phyloP scores from a whole-genome alignment of 257 asterid species.

The Petunia secreta region DNA sequence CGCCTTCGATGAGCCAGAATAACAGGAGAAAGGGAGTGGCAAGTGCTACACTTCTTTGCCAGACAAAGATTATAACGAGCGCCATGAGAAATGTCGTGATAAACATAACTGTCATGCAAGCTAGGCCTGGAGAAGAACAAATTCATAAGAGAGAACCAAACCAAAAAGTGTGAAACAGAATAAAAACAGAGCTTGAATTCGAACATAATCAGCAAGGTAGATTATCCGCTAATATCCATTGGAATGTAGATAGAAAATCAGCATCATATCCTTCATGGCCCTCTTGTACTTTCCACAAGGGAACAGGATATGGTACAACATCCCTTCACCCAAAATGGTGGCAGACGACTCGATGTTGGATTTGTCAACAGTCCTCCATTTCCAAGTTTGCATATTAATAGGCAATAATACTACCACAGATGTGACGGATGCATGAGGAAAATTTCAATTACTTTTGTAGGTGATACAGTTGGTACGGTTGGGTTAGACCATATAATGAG shows the following conservation, averaged over 20 bases:
- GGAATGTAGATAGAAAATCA: not conserved
- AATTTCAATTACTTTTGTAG: constrained; percentile 14
- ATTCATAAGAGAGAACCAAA: constrained; percentile 5
- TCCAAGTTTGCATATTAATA: not conserved
- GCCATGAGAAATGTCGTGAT: constrained; percentile 93
- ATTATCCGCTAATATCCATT: not conserved
- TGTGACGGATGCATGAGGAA: constrained; percentile 7
- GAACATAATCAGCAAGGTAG: not conserved
- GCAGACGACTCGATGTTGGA: not conserved
- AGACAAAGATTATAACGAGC: constrained; percentile 77
- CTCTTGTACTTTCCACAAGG: not conserved
- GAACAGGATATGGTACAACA: not conserved
- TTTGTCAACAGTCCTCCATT: not conserved
- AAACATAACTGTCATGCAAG: constrained; percentile 94
- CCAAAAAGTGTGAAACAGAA: not conserved
- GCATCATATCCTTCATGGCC: not conserved
- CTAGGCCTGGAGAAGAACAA: constrained; percentile 66
- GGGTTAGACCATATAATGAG: constrained; percentile 9
- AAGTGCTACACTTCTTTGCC: constrained; percentile 63
- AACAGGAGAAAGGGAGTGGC: constrained; percentile 65
- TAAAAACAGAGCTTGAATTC: constrained; percentile 5
- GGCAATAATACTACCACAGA: constrained; percentile 16
- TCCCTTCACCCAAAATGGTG: not conserved
- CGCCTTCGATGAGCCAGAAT: constrained; percentile 71
- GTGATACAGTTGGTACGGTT: not conserved